These are phyloP conservation scores for Cryptosporidium sp. DNA, from an alignment of 169 alveolate genomes.

Conservation along the genomic window DNA sequence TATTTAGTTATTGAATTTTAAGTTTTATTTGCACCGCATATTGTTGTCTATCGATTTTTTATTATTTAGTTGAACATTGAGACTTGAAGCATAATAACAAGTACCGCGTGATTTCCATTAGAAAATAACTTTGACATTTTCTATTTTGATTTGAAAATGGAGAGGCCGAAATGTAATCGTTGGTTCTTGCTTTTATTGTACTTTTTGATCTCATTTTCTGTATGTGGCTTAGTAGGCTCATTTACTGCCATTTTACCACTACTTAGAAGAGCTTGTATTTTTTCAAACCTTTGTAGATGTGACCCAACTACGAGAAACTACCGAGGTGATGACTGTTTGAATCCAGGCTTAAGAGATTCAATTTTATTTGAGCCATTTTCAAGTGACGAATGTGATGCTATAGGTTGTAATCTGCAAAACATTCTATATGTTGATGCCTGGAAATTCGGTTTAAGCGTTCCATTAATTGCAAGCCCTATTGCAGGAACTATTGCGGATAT, in stretches of 20 bases:
- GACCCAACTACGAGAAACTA: slow-evolving; percentile 54
- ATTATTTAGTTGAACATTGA: background rate
- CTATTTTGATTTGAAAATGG: slow-evolving; percentile 21
- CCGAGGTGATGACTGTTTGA: slow-evolving; percentile 44
- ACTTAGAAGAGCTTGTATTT: slow-evolving; percentile 52
- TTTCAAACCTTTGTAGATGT: slow-evolving; percentile 63
- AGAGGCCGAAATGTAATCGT: slow-evolving; percentile 53
- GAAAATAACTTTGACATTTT: background rate
- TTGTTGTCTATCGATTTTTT: background rate
- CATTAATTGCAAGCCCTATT: slow-evolving; percentile 57
- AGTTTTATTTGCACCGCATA: background rate
- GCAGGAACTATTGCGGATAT: slow-evolving; percentile 73
- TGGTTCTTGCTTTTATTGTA: slow-evolving; percentile 53
- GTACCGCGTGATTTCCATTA: slow-evolving; percentile 61
- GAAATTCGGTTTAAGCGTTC: slow-evolving; percentile 67
- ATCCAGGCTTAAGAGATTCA: slow-evolving; percentile 23
- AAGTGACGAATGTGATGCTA: slow-evolving; percentile 28
- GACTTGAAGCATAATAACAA: slow-evolving; percentile 10
- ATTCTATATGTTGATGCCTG: slow-evolving; percentile 38
- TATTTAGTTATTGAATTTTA: background rate
- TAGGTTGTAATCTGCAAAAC: slow-evolving; percentile 60
- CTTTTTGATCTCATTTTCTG: slow-evolving; percentile 60
- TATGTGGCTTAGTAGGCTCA: slow-evolving; percentile 72
- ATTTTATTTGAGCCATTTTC: slow-evolving; percentile 42
- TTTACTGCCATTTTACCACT: slow-evolving; percentile 70